Conservation (phyloP, 306 rosid species). For the Castanospermum australe region DNA sequence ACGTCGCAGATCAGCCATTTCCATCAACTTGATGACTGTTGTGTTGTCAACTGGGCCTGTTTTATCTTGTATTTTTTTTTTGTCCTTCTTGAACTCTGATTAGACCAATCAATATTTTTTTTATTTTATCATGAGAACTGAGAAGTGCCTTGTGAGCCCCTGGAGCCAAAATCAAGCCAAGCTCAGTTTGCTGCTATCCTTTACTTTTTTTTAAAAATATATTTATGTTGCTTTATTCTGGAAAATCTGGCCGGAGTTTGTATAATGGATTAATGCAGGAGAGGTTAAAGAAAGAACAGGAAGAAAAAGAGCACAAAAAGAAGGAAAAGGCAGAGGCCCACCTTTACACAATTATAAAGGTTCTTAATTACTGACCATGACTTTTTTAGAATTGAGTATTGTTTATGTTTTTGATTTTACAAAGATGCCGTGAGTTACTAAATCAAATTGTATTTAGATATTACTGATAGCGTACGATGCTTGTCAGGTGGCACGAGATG, state of each 20-base stretch:
- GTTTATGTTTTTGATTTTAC: not conserved
- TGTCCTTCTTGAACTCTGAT: not conserved
- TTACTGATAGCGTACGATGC: slow-evolving; percentile 15
- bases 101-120: not conserved
- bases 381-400: slow-evolving; percentile 14
- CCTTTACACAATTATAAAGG: slow-evolving; percentile 87
- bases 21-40: not conserved
- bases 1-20: not conserved
- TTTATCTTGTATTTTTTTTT: not conserved
- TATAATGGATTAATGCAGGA: slow-evolving; percentile 46
- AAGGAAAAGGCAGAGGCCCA: slow-evolving; percentile 91
- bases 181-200: not conserved
- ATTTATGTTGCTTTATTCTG: slow-evolving; percentile 11
- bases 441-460: not conserved
- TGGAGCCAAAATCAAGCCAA: not conserved
- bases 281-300: slow-evolving; percentile 92
- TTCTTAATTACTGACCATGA: slow-evolving; percentile 22
- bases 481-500: slow-evolving; percentile 82
- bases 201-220: not conserved
- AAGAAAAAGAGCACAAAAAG: slow-evolving; percentile 85
- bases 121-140: slow-evolving; percentile 7
- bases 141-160: not conserved
- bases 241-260: slow-evolving; percentile 14
- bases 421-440: slow-evolving; percentile 7
- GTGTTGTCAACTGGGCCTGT: not conserved